phyloP scores from a whole-genome alignment of 306 rosid species.

The Begonia masoniana region DNA sequence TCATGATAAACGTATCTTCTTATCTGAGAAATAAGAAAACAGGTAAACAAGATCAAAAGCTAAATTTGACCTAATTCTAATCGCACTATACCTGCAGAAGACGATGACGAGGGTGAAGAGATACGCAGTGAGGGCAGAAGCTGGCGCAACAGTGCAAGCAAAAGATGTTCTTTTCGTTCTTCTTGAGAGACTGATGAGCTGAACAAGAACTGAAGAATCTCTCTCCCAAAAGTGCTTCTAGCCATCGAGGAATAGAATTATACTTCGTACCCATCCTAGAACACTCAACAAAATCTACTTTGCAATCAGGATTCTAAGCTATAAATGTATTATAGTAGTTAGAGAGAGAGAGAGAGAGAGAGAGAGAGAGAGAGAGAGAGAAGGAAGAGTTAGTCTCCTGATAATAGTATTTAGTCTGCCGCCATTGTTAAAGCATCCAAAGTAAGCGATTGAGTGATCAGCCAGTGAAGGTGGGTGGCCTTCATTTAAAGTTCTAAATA shows the following conservation, averaged over 20 bases:
- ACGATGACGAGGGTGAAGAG: slow-evolving; percentile 62
- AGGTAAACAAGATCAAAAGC: neutral
- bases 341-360: too few species aligned
- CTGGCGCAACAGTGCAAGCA: slow-evolving; percentile 83
- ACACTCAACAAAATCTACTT: too few species aligned
- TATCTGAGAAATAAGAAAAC: slow-evolving; percentile 29
- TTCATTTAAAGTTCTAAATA: too few species aligned
- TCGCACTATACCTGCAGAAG: slow-evolving; percentile 49
- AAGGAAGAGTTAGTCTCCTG: too few species aligned
- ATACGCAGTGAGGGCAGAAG: slow-evolving; percentile 77
- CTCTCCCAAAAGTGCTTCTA: slow-evolving; percentile 51
- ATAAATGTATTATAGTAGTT: too few species aligned
- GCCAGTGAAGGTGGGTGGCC: too few species aligned
- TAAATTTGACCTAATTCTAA: neutral
- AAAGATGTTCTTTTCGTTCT: slow-evolving; percentile 79
- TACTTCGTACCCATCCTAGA: neutral
- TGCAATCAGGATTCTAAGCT: too few species aligned
- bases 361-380: too few species aligned
- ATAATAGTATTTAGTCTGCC: too few species aligned
- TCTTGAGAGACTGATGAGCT: slow-evolving; percentile 64
- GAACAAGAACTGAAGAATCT: slow-evolving; percentile 89
- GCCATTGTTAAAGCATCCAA: too few species aligned
- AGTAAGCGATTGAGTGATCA: too few species aligned
- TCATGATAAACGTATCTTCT: slow-evolving; percentile 79
- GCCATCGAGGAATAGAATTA: slow-evolving; percentile 55